A percentile compares a stretch with the other conserved stretches of the same genome.
These are phyloP conservation scores for Elaeagnus macrophylla DNA, from an alignment of 306 rosid species.

Conservation along the genomic window DNA sequence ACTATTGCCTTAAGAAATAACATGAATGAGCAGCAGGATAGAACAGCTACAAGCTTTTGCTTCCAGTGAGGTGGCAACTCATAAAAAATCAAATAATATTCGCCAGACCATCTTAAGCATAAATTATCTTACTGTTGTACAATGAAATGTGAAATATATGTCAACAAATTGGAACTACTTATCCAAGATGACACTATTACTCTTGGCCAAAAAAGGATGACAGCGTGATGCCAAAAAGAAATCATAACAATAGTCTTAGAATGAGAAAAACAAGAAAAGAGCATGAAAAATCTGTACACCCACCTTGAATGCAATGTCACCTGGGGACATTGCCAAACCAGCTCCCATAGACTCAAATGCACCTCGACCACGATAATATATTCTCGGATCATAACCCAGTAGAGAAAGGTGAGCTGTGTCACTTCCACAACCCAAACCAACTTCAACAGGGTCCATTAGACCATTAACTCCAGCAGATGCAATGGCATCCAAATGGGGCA, in stretches of 20 bases:
- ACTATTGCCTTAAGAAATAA: neutral
- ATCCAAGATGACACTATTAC: neutral
- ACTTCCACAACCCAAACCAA: constrained; percentile 94
- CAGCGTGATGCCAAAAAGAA: neutral
- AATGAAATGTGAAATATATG: neutral
- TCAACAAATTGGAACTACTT: neutral
- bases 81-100: neutral
- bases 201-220: too few relatives aligned
- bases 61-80: neutral
- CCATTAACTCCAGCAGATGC: constrained; percentile 92
- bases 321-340: constrained; percentile 96
- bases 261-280: neutral
- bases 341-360: constrained; percentile 99
- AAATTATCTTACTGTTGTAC: neutral
- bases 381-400: constrained; percentile 80
- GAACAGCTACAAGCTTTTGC: neutral
- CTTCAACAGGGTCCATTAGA: constrained; percentile 96
- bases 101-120: neutral
- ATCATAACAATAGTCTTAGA: neutral
- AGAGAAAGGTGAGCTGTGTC: constrained; percentile 97
- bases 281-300: neutral
- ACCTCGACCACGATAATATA: constrained; percentile 89
- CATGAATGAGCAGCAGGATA: neutral
- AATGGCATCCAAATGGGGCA: constrained; percentile 72
- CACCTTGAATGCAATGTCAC: constrained; percentile 95